phyloP scores from a whole-genome alignment of 2,329 filamentous ascomycete species.

The Didymella sp. region DNA sequence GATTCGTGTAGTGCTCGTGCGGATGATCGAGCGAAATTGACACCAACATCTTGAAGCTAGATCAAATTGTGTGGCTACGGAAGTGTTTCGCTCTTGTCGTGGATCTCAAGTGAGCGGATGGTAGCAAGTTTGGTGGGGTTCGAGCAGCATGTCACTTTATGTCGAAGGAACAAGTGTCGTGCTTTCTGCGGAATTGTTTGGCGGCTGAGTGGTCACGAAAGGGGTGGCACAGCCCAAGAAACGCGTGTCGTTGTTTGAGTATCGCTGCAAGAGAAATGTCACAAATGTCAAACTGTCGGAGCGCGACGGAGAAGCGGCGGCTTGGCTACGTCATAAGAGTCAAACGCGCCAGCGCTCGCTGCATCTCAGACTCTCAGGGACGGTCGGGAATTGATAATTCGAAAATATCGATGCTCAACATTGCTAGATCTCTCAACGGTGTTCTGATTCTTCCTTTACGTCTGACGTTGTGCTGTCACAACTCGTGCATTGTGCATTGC shows the following conservation, averaged over 20 bases:
- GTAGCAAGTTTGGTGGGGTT: slow-evolving; percentile 24
- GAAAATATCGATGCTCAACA: neutral
- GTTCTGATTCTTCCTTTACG: neutral
- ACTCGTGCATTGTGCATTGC: neutral
- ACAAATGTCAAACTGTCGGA: slow-evolving; percentile 30
- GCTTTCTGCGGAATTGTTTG: slow-evolving; percentile 12
- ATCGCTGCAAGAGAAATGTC: slow-evolving; percentile 28
- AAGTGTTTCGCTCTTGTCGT: slow-evolving; percentile 11
- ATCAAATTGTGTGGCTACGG: slow-evolving; percentile 7
- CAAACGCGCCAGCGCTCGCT: too few species aligned
- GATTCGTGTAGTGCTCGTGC: slow-evolving; percentile 78
- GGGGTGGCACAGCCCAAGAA: slow-evolving; percentile 38
- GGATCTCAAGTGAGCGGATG: slow-evolving; percentile 25
- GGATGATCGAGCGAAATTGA: slow-evolving; percentile 69
- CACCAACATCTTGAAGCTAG: slow-evolving; percentile 55
- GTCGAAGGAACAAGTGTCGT: slow-evolving; percentile 1
- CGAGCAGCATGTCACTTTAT: slow-evolving; percentile 33
- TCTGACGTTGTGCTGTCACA: neutral
- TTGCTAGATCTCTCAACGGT: neutral
- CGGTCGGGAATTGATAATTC: neutral
- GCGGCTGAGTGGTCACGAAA: slow-evolving; percentile 12
- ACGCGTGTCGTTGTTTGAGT: slow-evolving; percentile 41
- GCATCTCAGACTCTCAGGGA: too few species aligned
- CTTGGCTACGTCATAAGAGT: slow-evolving; percentile 15
- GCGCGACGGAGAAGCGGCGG: slow-evolving; percentile 22